Conservation (phyloP, 495 filamentous ascomycete species). For the Penicilliopsis zonata region DNA sequence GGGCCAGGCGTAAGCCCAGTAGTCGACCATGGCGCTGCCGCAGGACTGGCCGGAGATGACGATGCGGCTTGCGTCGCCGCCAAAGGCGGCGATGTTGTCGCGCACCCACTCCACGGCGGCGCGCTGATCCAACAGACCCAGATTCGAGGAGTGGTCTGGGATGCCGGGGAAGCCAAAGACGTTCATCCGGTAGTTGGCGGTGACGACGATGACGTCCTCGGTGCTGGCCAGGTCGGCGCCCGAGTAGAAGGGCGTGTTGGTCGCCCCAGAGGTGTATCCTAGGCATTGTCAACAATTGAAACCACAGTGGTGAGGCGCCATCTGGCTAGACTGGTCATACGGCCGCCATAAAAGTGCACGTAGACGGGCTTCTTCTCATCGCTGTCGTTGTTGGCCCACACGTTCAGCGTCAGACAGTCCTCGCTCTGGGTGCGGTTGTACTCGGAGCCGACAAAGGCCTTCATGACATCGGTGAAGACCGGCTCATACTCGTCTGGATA, state of each 20-base stretch:
- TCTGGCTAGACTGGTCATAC: no score
- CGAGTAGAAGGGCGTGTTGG: conserved; percentile 21
- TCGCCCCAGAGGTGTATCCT: conserved; percentile 2
- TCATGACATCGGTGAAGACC: conserved; percentile 14
- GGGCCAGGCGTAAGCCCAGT: conserved; percentile 35
- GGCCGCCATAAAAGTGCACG: conserved; percentile 24
- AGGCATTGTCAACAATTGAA: background rate
- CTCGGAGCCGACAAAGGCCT: conserved; percentile 11
- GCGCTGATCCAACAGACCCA: conserved; percentile 33
- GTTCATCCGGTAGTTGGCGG: conserved; percentile 35
- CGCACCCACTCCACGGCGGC: conserved; percentile 42
- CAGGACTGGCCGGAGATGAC: conserved; percentile 44
- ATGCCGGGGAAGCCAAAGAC: conserved; percentile 39
- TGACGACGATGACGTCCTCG: conserved; percentile 32
- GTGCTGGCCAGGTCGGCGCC: conserved; percentile 22
- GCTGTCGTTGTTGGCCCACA: conserved; percentile 22
- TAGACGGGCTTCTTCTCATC: conserved; percentile 18
- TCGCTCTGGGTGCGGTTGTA: conserved; percentile 17
- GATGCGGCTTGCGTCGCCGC: conserved; percentile 40
- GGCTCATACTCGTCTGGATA: conserved; percentile 20
- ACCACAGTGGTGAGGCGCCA: no score
- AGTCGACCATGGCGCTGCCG: conserved; percentile 33
- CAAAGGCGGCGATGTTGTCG: conserved; percentile 47
- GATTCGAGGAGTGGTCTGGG: conserved; percentile 22
- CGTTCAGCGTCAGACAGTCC: conserved; percentile 36